Percentiles rank a stretch among this genome's conserved stretches.
Evolutionary conservation across 495 filamentous ascomycete genomes (phyloP).

Genomic region (Penicillium bialowiezense): DNA sequence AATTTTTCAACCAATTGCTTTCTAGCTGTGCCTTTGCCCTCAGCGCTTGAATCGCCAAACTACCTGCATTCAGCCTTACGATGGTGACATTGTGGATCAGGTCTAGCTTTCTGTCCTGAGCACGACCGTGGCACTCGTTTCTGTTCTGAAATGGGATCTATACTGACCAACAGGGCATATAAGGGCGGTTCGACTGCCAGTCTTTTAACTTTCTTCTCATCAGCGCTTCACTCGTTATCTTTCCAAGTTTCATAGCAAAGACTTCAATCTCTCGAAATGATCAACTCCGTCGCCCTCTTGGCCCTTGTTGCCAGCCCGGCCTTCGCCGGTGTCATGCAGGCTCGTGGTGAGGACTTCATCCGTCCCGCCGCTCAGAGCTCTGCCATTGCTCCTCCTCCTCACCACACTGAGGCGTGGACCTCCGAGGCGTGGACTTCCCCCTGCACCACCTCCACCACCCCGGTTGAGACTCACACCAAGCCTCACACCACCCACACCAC

Average conservation of each 20-base stretch:
- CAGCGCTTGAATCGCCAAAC: constrained; percentile 17
- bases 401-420: constrained; percentile 5
- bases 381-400: constrained; percentile 3
- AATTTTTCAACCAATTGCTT: constrained; percentile 11
- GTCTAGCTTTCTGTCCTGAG: constrained; percentile 25
- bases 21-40: constrained; percentile 18
- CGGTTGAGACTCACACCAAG: constrained; percentile 5
- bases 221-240: constrained; percentile 38
- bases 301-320: constrained; percentile 40
- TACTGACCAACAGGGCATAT: constrained; percentile 26
- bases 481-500: constrained; percentile 4
- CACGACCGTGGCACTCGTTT: constrained; percentile 31
- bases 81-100: constrained; percentile 20
- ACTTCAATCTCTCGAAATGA: constrained; percentile 36
- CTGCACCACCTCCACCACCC: constrained; percentile 17
- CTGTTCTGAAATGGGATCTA: constrained; percentile 15
- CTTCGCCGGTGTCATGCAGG: constrained; percentile 40
- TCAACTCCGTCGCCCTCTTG: constrained; percentile 40
- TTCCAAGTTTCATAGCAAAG: constrained; percentile 20
- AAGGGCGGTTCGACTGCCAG: constrained; percentile 21
- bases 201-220: constrained; percentile 8
- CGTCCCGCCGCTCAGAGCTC: constrained; percentile 5
- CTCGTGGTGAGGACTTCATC: constrained; percentile 20
- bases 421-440: constrained; percentile 9
- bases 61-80: constrained; percentile 24